phyloP scores from a whole-genome alignment of 805 yeast genomes.

The Metschnikowia corniflorae region DNA sequence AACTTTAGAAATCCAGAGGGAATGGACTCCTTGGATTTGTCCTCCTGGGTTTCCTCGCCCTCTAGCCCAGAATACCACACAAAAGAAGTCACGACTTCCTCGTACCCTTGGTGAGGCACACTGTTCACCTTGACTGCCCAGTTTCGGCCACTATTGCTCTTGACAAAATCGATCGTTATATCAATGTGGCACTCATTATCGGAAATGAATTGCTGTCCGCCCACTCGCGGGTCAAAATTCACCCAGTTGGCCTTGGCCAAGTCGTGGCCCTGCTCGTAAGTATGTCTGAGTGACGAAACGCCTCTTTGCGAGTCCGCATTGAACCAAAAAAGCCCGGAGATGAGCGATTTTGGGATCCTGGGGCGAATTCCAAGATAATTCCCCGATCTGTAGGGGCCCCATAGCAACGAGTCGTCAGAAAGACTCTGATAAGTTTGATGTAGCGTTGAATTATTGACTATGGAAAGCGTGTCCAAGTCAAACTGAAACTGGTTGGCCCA shows the following conservation, averaged over 20 bases:
- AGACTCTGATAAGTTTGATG: slow-evolving; percentile 12
- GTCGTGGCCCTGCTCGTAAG: slow-evolving; percentile 69
- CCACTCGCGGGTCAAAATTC: slow-evolving; percentile 80
- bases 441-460: slow-evolving; percentile 9
- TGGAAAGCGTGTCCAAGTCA: slow-evolving; percentile 11
- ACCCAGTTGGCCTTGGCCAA: slow-evolving; percentile 80
- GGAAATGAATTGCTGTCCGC: slow-evolving; percentile 74
- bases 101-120: slow-evolving; percentile 49
- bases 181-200: slow-evolving; percentile 64
- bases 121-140: slow-evolving; percentile 82
- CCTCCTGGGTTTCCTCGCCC: slow-evolving; percentile 23
- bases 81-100: slow-evolving; percentile 54
- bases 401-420: slow-evolving; percentile 34
- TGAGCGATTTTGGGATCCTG: slow-evolving; percentile 66
- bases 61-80: slow-evolving; percentile 80
- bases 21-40: slow-evolving; percentile 7
- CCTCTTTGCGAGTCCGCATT: slow-evolving; percentile 57
- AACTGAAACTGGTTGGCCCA: slow-evolving; percentile 9
- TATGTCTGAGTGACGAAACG: slow-evolving; percentile 60
- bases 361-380: slow-evolving; percentile 86
- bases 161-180: slow-evolving; percentile 70
- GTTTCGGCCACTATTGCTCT: slow-evolving; percentile 61
- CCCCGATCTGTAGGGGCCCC: slow-evolving; percentile 95
- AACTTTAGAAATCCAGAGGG: slow-evolving; percentile 25
- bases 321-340: slow-evolving; percentile 88